A percentile compares a stretch with the other conserved stretches of the same genome.
These are phyloP conservation scores for rapeseed (Brassica napus) DNA, from an alignment of 345 rosid genomes.

Conservation along the genomic window Da-Ae NC_063440.1:11305501-11306000, in stretches of 20 bases:
- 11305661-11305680: background rate
- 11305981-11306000: no score
- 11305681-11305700: background rate
- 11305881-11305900: no score
- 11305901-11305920: no score
- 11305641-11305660: background rate
- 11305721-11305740: background rate
- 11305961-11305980: no score
- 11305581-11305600: background rate
- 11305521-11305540: conserved; percentile 18
- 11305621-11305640: no score
- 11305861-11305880: no score
- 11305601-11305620: background rate
- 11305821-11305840: no score
- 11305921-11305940: no score
- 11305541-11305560: conserved; percentile 20
- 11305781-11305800: background rate
- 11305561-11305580: background rate
- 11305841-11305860: no score
- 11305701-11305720: background rate
- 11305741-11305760: background rate
- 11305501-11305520: conserved; percentile 15
- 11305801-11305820: background rate
- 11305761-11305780: background rate
- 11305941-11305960: no score